These are phyloP conservation scores for Pulveroboletus sp. DNA, from an alignment of 768 basidiomycete genomes.

Conservation along the genomic window DNA sequence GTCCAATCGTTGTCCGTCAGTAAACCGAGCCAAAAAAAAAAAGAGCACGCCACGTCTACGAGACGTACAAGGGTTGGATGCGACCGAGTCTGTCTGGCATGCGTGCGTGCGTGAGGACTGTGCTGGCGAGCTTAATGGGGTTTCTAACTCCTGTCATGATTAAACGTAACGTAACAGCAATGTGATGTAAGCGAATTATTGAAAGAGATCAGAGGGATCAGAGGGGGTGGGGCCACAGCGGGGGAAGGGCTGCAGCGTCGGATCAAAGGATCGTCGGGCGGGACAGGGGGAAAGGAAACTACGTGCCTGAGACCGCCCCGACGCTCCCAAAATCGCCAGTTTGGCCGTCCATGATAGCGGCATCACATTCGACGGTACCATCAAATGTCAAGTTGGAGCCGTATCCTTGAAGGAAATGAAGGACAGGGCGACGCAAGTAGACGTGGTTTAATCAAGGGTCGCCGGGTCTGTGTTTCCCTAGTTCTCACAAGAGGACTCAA, in stretches of 20 bases:
- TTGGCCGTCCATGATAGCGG: slow-evolving; percentile 59
- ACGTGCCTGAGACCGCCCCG: slow-evolving; percentile 64
- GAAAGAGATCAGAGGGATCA: background rate
- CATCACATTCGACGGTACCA: slow-evolving; percentile 81
- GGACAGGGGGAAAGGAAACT: background rate
- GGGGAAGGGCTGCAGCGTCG: background rate
- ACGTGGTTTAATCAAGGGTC: background rate
- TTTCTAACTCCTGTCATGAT: slow-evolving; percentile 55
- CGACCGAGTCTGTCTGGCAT: slow-evolving; percentile 52
- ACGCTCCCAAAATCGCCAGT: slow-evolving; percentile 59
- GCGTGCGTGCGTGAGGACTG: slow-evolving; percentile 51
- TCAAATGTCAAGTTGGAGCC: slow-evolving; percentile 74
- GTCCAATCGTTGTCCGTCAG: background rate
- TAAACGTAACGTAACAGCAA: background rate
- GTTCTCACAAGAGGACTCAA: background rate
- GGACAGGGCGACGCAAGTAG: background rate
- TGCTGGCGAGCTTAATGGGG: slow-evolving; percentile 58
- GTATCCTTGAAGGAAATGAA: slow-evolving; percentile 39
- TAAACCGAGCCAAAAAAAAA: background rate
- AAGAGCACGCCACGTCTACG: background rate
- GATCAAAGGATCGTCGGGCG: background rate
- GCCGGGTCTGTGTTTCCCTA: background rate
- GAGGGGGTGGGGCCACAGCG: background rate
- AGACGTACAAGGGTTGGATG: slow-evolving; percentile 60
- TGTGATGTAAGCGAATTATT: background rate